Conservation (phyloP, 768 basidiomycete species). For the Saitozyma sp. region DNA sequence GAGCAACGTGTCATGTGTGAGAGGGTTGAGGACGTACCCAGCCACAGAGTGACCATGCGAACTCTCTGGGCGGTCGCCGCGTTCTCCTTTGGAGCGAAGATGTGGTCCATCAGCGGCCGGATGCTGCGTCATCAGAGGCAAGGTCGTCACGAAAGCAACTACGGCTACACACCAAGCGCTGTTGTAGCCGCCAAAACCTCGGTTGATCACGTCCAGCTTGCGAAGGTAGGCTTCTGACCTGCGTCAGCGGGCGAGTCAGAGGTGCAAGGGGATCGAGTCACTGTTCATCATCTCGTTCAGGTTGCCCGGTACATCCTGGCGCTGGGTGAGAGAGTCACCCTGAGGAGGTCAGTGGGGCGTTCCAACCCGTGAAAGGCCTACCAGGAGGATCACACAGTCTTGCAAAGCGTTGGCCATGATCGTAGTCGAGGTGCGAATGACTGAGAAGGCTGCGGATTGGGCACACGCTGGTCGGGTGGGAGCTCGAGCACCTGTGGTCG, state of each 20-base stretch:
- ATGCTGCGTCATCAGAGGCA: not conserved
- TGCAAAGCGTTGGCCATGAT: constrained; percentile 27
- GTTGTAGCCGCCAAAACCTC: constrained; percentile 40
- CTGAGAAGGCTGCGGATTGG: too few species aligned
- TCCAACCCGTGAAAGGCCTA: not conserved
- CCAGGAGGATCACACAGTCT: constrained; percentile 26
- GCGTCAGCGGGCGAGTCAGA: constrained; percentile 2
- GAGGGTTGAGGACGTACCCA: constrained; percentile 3
- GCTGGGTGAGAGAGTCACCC: constrained; percentile 28
- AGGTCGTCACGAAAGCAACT: not conserved
- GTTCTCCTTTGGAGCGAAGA: constrained; percentile 7
- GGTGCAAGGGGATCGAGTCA: constrained; percentile 1
- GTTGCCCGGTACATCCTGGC: constrained; percentile 20
- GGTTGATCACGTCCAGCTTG: constrained; percentile 25
- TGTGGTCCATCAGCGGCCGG: constrained; percentile 1
- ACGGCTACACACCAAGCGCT: constrained; percentile 10
- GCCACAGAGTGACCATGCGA: constrained; percentile 13
- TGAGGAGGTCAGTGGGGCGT: not conserved
- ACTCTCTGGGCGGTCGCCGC: not conserved
- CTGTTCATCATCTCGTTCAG: constrained; percentile 17
- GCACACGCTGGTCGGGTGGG: too few species aligned
- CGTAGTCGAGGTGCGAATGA: not conserved
- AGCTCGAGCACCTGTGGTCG: too few species aligned
- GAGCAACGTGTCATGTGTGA: not conserved
- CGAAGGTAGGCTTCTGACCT: constrained; percentile 18